phyloP scores from a whole-genome alignment of 78 protist species.

The Dictyostelium citrinum region DNA sequence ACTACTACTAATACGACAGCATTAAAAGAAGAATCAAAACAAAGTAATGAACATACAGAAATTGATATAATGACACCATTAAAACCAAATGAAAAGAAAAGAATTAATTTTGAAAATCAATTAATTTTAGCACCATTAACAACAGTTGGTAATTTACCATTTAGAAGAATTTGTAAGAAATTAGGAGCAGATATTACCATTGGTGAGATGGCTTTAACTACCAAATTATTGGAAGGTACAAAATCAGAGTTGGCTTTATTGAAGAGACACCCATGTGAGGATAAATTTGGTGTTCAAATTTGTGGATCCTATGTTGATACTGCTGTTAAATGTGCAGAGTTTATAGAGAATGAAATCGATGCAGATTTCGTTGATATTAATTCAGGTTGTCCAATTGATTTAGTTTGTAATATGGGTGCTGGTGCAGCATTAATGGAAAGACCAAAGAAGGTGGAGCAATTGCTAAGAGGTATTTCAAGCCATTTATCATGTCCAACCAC shows the following conservation, averaged over 20 bases:
- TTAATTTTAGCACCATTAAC: slow-evolving; percentile 97
- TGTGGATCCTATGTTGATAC: slow-evolving; percentile 82
- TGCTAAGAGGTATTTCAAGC: slow-evolving; percentile 32
- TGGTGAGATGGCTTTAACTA: slow-evolving; percentile 95
- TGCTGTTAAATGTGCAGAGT: slow-evolving; percentile 66
- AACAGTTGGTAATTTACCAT: slow-evolving; percentile 99
- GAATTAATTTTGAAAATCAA: slow-evolving; percentile 87
- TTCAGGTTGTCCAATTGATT: slow-evolving; percentile 97
- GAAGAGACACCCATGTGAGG: slow-evolving; percentile 89
- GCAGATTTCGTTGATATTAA: slow-evolving; percentile 95
- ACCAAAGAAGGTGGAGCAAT: slow-evolving; percentile 21
- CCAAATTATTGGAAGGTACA: slow-evolving; percentile 79
- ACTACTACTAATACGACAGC: not conserved
- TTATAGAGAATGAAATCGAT: slow-evolving; percentile 47
- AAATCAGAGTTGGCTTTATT: slow-evolving; percentile 88
- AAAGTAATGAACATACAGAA: slow-evolving; percentile 51
- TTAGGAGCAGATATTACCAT: slow-evolving; percentile 90
- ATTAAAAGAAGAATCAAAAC: not conserved
- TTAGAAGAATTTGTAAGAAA: slow-evolving; percentile 92
- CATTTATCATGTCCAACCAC: slow-evolving; percentile 83
- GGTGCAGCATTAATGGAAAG: slow-evolving; percentile 88
- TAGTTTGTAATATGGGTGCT: slow-evolving; percentile 79
- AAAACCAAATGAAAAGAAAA: slow-evolving; percentile 52
- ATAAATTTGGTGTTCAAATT: slow-evolving; percentile 95
- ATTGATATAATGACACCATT: slow-evolving; percentile 13